Percentiles rank a stretch among this genome's conserved stretches.
Conservation (phyloP, 2,329 filamentous ascomycete species). For the Chrysoporthe cubensis region DNA sequence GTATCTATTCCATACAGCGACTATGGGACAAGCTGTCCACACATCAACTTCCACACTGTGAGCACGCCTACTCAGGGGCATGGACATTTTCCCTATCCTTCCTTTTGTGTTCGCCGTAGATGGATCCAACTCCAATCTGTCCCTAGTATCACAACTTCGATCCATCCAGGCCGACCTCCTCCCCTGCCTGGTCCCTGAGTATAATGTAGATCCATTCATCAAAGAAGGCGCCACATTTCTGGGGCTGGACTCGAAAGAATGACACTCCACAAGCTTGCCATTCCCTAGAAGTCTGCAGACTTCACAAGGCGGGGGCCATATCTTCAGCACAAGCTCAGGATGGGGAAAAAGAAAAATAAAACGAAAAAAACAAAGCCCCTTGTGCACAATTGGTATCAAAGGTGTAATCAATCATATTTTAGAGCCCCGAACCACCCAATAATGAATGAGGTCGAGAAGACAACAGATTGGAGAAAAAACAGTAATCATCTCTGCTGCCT, state of each 20-base stretch:
- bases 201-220: neutral
- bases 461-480: conserved; percentile 12
- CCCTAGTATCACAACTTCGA: neutral
- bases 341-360: neutral
- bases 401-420: neutral
- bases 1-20: neutral
- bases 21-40: neutral
- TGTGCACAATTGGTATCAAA: conserved; percentile 10
- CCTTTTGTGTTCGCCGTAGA: neutral
- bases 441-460: conserved; percentile 13
- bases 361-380: conserved; percentile 1
- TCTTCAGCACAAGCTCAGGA: neutral
- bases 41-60: neutral
- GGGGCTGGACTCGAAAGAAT: neutral
- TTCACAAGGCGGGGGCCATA: neutral
- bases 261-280: neutral
- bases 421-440: conserved; percentile 6
- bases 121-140: neutral
- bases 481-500: neutral
- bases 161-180: neutral
- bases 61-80: neutral
- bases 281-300: neutral
- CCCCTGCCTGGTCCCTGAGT: neutral
- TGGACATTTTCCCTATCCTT: neutral
- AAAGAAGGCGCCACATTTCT: neutral